Base-by-base conservation (phyloP, 139 green algal genomes). In the Chlamydomonas urium region DNA sequence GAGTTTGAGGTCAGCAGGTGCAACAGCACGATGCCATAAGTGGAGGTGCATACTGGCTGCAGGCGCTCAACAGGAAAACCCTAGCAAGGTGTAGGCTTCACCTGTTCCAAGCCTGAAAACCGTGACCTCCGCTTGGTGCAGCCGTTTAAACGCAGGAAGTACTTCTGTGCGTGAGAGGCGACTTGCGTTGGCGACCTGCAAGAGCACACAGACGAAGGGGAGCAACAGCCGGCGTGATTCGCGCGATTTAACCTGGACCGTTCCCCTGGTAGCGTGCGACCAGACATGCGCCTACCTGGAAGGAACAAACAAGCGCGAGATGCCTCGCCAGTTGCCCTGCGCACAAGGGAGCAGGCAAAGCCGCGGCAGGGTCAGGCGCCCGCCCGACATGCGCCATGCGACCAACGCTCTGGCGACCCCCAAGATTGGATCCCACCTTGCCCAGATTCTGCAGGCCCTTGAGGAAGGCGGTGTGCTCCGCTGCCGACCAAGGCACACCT, bases 131-230 rank as follows among this genome's bases (percentile, higher is more conserved):
- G 82, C 84, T 97, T 97, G 45, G 86, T 91, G 0, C 85, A 61
- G 45, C 91, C 90, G 6, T 62, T 80, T 3, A 92, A 65, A 14
- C 92, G 80, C 34, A 97, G 82, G 65, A 95, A 96, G 73, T 97
- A 87, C 77, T 97, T 97, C 75, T 97, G 92, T 1, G 92, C 92
- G 69, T 97, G 92, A 31, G 72, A 88, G n/a, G 92, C 92, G 0
- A 97, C 91, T 71, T 90, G 81, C 38, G 37, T 45, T 65, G 23
- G 29, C 29, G 59, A 75, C 58, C 59, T 71, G 57, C 26, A 17
- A 34, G 28, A 61, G 8, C 19, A 26, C 31, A 24, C 17, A 38
- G 4, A 38, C 58, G 23, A 66, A 5, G 29, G 28, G 29, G 10
- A 50, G 14, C 42, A 50, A 24, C 42, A 50, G 42, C 8, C 42